Conservation (phyloP, 2,329 filamentous ascomycete species). For the Botrytis porri region DNA sequence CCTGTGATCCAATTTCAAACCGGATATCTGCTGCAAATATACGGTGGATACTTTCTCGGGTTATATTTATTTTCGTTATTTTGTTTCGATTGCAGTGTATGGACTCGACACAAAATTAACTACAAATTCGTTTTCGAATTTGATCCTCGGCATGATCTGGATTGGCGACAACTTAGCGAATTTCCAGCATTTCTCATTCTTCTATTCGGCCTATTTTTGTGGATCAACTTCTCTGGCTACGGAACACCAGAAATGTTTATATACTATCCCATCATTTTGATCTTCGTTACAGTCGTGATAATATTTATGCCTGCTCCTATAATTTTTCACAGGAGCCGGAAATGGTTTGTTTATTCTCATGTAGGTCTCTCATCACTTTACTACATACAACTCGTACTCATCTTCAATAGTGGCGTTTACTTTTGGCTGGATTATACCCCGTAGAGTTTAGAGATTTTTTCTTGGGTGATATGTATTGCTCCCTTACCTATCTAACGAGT, state of each 20-base stretch:
- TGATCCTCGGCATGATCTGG: constrained; percentile 77
- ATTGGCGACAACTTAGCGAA: constrained; percentile 86
- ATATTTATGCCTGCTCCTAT: constrained; percentile 74
- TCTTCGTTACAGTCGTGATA: constrained; percentile 63
- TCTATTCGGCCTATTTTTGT: constrained; percentile 75
- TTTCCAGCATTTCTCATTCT: constrained; percentile 83
- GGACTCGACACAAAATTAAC: constrained; percentile 84
- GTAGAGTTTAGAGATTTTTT: constrained; percentile 98
- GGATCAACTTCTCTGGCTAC: constrained; percentile 79
- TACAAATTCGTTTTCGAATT: constrained; percentile 98
- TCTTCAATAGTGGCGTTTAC: constrained; percentile 67
- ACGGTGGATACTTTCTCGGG: constrained; percentile 86
- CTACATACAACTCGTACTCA: constrained; percentile 34
- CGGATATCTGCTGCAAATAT: constrained; percentile 78
- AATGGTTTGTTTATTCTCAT: constrained; percentile 88
- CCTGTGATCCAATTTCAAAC: constrained; percentile 50
- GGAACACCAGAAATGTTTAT: constrained; percentile 67
- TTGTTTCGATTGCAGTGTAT: constrained; percentile 78
- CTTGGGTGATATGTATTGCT: constrained; percentile 96
- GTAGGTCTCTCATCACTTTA: constrained; percentile 49
- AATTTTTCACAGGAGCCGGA: constrained; percentile 72
- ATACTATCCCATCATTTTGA: constrained; percentile 82
- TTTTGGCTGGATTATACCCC: constrained; percentile 82
- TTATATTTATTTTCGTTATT: constrained; percentile 80
- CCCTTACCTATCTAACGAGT: constrained; percentile 82